Evolutionary conservation across 192 early-diverging fungal species (phyloP), one percentile per base, ranked within the genome.

Genomic region (Coemansia reversa): DNA sequence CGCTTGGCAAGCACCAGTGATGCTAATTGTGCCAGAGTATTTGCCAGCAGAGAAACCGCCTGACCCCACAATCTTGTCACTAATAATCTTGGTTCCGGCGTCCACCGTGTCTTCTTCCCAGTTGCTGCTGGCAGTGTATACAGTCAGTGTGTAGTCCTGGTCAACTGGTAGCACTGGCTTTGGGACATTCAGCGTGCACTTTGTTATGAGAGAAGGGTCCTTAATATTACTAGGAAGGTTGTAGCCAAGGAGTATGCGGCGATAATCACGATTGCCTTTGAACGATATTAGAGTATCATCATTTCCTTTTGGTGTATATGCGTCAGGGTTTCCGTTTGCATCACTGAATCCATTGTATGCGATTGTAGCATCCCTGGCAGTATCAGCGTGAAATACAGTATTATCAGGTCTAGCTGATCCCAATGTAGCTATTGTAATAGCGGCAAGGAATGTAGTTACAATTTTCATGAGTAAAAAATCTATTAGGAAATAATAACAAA

Each of bases 161-260:
- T 51, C 25, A 19, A 67, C 56, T 16, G 53, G 14, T 6, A 47
- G 32, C 20, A 53, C 29, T 14, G 76, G 70, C 5, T 39, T 24
- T 4, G 70, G 76, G 5, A 79, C 60, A n/a, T 63, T 29, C 33
- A 79, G 64, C 3, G 50, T 30, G 60, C 76, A 79, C 16, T 56
- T 61, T n/a, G 59, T 62, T 11, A 79, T 70, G 0, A 7, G 51
- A 2, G 50, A 32, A 1, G 70, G 48, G 5, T 63, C 45, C 18
- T 52, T 42, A 25, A 73, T 49, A 2, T 39, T 7, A 0, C 25
- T 8, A 0, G 76, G 76, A 7, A 79, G 27, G 2, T 69, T 24
- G 29, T 67, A 79, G 5, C 70, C 76, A 0, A 79, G 76, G 3
- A 79, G 70, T 0, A 79, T 74, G 51, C 69, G 70, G 18, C 30